These are phyloP conservation scores for Colletotrichum sublineola DNA, from an alignment of 2,329 filamentous ascomycete genomes.

Conservation along the genomic window DNA sequence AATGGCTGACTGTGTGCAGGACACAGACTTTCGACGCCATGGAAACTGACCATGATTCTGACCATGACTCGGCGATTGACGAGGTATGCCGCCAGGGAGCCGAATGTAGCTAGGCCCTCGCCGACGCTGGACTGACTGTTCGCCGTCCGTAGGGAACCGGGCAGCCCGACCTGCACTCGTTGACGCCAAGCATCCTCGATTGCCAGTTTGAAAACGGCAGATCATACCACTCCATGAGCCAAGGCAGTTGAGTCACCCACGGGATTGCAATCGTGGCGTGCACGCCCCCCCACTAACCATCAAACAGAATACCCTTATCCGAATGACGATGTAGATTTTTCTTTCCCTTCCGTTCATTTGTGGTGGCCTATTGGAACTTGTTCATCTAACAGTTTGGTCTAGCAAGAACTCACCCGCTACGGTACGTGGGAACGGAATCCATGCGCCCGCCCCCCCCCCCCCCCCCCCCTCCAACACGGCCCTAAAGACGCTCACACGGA, in stretches of 20 bases:
- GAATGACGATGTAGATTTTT: slow-evolving; percentile 46
- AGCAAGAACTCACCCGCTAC: slow-evolving; percentile 50
- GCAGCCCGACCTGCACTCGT: slow-evolving; percentile 14
- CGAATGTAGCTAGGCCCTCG: neutral
- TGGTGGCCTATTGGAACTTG: neutral
- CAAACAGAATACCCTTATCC: slow-evolving; percentile 46
- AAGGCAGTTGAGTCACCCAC: slow-evolving; percentile 44
- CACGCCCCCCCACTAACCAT: neutral
- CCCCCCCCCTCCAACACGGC: neutral
- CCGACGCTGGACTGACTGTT: neutral
- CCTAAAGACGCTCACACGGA: neutral
- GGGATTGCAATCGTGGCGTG: neutral
- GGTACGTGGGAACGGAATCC: slow-evolving; percentile 7
- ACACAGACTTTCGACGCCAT: neutral
- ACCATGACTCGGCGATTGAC: slow-evolving; percentile 17
- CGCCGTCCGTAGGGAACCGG: neutral
- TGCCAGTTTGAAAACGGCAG: slow-evolving; percentile 34
- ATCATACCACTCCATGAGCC: slow-evolving; percentile 41
- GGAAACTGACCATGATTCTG: slow-evolving; percentile 14
- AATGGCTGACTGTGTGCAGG: neutral
- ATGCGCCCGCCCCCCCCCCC: no score
- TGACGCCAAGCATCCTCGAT: slow-evolving; percentile 26
- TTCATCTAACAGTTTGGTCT: neutral
- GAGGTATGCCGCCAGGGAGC: neutral
- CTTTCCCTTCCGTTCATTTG: no score